These are phyloP conservation scores for Phoma sp. DNA, from an alignment of 2,329 filamentous ascomycete species.

Conservation along the genomic window DNA sequence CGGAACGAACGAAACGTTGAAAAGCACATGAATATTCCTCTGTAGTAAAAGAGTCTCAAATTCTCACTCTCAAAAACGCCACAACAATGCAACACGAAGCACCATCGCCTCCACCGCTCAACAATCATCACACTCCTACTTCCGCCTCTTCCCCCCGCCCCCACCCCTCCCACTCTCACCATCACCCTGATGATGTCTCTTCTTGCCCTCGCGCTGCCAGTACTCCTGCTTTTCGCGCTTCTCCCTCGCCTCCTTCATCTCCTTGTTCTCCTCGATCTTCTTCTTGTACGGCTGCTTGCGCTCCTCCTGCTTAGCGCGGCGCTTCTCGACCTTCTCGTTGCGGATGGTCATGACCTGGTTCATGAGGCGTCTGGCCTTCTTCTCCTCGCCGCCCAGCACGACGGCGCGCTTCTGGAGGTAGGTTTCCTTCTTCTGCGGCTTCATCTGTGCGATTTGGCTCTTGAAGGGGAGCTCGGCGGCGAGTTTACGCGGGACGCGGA, in stretches of 20 bases:
- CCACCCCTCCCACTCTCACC: constrained; percentile 53
- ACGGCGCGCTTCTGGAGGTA: constrained; percentile 97
- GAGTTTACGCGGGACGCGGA: constrained; percentile 77
- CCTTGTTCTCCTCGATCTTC: constrained; percentile 80
- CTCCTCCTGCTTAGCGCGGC: constrained; percentile 86
- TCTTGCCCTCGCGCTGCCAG: constrained; percentile 89
- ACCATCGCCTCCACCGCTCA: not conserved
- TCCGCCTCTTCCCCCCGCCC: constrained; percentile 45
- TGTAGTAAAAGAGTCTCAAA: too few relatives aligned
- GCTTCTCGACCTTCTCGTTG: constrained; percentile 88
- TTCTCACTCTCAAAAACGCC: not conserved
- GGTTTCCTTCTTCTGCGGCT: constrained; percentile 78
- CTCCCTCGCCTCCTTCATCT: constrained; percentile 86
- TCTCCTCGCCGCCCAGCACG: constrained; percentile 84
- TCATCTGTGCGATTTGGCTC: constrained; percentile 83
- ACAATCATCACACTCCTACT: constrained; percentile 11
- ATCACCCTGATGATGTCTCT: constrained; percentile 65
- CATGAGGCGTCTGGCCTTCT: constrained; percentile 84
- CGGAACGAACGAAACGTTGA: too few relatives aligned
- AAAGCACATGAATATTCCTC: too few relatives aligned
- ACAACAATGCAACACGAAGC: not conserved
- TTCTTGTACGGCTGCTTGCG: constrained; percentile 78
- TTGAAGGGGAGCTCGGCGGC: constrained; percentile 90
- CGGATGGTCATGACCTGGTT: constrained; percentile 89
- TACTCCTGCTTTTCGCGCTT: constrained; percentile 92